Conservation (phyloP, 1,284 basidiomycete species). For the Irpex rosettiformis region DNA sequence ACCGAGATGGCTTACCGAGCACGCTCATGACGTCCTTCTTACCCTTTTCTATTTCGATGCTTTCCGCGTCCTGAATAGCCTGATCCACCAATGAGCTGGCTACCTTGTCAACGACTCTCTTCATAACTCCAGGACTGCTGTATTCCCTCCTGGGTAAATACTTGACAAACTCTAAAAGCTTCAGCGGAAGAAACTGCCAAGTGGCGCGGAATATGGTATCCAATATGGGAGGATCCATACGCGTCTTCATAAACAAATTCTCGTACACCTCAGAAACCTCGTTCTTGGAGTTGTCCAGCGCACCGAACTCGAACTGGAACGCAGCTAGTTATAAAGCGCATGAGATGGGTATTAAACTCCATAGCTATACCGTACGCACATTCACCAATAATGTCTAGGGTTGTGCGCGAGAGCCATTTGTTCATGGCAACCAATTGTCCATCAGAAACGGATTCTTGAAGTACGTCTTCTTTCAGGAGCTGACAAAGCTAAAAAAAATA, state of each 20-base stretch:
- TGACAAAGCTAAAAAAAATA: slow-evolving; percentile 14
- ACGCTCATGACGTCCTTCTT: slow-evolving; percentile 28
- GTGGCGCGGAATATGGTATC: not conserved
- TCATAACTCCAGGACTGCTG: slow-evolving; percentile 21
- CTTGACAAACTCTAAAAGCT: slow-evolving; percentile 20
- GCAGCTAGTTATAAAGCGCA: slow-evolving; percentile 3
- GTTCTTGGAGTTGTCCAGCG: slow-evolving; percentile 24
- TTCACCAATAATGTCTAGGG: slow-evolving; percentile 14
- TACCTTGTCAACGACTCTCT: slow-evolving; percentile 19
- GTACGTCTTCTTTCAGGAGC: slow-evolving; percentile 16
- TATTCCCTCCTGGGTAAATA: slow-evolving; percentile 26
- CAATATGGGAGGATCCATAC: not conserved
- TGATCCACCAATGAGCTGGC: slow-evolving; percentile 2
- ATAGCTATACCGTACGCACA: not conserved
- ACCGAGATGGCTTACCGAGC: slow-evolving; percentile 11
- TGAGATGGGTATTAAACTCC: not conserved
- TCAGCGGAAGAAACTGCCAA: slow-evolving; percentile 20
- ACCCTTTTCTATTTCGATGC: slow-evolving; percentile 15
- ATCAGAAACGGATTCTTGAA: not conserved
- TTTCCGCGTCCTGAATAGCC: slow-evolving; percentile 3
- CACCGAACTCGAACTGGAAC: slow-evolving; percentile 29
- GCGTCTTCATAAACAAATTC: slow-evolving; percentile 22
- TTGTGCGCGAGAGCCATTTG: slow-evolving; percentile 9
- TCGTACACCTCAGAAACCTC: slow-evolving; percentile 24
- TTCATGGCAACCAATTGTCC: slow-evolving; percentile 5